Evolutionary conservation across 192 early-diverging fungal genomes (phyloP).

Genomic region (Rhizophagus sp.): DNA sequence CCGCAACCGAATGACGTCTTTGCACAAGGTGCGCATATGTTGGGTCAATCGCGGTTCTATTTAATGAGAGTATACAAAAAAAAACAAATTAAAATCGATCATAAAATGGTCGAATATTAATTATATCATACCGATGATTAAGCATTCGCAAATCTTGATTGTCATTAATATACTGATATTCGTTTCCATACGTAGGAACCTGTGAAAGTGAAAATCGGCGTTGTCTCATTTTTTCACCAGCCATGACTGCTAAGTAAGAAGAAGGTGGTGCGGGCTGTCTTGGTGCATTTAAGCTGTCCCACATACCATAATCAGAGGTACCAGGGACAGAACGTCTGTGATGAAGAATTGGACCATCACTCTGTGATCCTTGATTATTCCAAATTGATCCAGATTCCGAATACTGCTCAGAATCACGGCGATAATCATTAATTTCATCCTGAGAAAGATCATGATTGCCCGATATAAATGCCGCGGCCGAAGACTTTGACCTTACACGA

Average conservation of each 20-base stretch:
- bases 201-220: slow-evolving; percentile 61
- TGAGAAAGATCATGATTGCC: slow-evolving; percentile 47
- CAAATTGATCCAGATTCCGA: slow-evolving; percentile 56
- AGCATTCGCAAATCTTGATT: slow-evolving; percentile 26
- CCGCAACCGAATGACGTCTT: slow-evolving; percentile 54
- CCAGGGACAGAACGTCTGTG: slow-evolving; percentile 62
- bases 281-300: slow-evolving; percentile 41
- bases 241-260: slow-evolving; percentile 24
- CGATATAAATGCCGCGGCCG: slow-evolving; percentile 64
- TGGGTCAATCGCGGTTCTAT: slow-evolving; percentile 25
- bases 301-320: slow-evolving; percentile 49
- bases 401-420: slow-evolving; percentile 48
- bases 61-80: neutral
- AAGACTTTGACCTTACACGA: slow-evolving; percentile 63
- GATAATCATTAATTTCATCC: slow-evolving; percentile 37
- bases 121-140: slow-evolving; percentile 23
- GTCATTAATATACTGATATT: slow-evolving; percentile 23
- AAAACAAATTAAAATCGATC: slow-evolving; percentile 21
- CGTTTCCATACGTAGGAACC: slow-evolving; percentile 32
- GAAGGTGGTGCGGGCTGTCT: slow-evolving; percentile 27
- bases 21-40: slow-evolving; percentile 37
- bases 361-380: slow-evolving; percentile 39
- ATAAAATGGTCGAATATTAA: neutral
- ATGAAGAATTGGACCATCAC: slow-evolving; percentile 34
- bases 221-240: slow-evolving; percentile 51